phyloP scores from a whole-genome alignment of 1,284 basidiomycete genomes.

The Fistulinella cinereoalba region DNA sequence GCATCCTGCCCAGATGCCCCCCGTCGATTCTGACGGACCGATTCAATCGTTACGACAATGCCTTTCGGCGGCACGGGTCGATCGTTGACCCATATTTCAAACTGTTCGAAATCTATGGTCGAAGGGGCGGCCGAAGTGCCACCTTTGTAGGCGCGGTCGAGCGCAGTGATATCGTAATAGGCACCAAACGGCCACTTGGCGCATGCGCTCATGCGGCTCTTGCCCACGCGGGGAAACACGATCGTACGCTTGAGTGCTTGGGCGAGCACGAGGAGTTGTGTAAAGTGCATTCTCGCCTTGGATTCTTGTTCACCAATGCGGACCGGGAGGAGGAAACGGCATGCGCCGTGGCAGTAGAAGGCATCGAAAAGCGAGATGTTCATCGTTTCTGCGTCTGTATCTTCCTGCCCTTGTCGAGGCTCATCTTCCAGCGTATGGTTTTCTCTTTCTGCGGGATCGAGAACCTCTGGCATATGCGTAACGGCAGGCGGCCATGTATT shows the following conservation, averaged over 20 bases:
- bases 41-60: constrained; percentile 14
- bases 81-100: constrained; percentile 17
- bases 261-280: constrained; percentile 44
- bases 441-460: too few species aligned
- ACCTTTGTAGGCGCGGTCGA: neutral
- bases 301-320: constrained; percentile 50
- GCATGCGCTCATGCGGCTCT: constrained; percentile 47
- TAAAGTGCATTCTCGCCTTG: constrained; percentile 47
- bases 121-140: neutral
- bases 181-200: constrained; percentile 40
- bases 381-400: too few species aligned
- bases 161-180: constrained; percentile 42
- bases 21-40: neutral
- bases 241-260: constrained; percentile 45
- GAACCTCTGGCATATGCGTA: too few species aligned
- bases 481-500: too few species aligned
- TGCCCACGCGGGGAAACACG: constrained; percentile 52
- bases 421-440: too few species aligned
- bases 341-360: constrained; percentile 21
- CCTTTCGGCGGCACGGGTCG: constrained; percentile 6
- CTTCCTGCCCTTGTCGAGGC: too few species aligned
- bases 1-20: neutral
- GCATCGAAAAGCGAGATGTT: too few species aligned
- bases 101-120: constrained; percentile 12
- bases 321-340: constrained; percentile 47